These are phyloP conservation scores for Globisporangium cederbergense DNA, from an alignment of 352 stramenopile genomes.

Conservation along the genomic window DNA sequence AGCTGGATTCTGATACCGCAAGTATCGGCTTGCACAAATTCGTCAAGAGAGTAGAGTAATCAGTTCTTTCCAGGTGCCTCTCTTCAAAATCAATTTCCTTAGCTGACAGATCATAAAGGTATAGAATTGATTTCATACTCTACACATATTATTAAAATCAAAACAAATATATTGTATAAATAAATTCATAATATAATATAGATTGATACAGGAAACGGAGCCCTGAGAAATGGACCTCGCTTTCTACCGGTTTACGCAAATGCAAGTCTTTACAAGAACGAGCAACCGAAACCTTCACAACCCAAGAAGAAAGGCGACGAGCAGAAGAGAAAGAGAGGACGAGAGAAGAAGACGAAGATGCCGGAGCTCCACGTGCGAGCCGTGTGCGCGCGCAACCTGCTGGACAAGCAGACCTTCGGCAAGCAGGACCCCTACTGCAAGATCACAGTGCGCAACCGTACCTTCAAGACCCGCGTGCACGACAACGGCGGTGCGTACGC, in stretches of 20 bases:
- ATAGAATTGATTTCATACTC: too few species aligned
- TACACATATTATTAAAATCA: too few species aligned
- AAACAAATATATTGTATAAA: too few species aligned
- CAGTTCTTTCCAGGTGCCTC: neutral
- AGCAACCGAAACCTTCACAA: neutral
- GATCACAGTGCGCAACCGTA: conserved; percentile 53
- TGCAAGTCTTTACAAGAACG: neutral
- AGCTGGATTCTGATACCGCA: neutral
- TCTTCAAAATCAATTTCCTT: neutral
- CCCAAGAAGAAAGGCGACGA: neutral
- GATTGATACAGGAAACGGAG: too few species aligned
- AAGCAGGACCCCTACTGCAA: conserved; percentile 85
- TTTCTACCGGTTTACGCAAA: too few species aligned
- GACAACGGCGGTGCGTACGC: conserved; percentile 69
- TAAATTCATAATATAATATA: too few species aligned
- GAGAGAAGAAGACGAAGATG: conserved; percentile 7
- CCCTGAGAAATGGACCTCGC: too few species aligned
- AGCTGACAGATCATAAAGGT: neutral
- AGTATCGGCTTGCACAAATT: neutral
- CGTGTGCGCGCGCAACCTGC: conserved; percentile 73
- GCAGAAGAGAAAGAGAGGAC: neutral
- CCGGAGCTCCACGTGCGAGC: conserved; percentile 81
- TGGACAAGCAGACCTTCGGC: conserved; percentile 84
- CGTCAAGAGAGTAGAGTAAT: too few species aligned
- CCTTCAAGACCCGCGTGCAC: conserved; percentile 74